Base-by-base conservation (phyloP, 2,329 filamentous ascomycete species). In the Aspergillus costaricaensis region DNA sequence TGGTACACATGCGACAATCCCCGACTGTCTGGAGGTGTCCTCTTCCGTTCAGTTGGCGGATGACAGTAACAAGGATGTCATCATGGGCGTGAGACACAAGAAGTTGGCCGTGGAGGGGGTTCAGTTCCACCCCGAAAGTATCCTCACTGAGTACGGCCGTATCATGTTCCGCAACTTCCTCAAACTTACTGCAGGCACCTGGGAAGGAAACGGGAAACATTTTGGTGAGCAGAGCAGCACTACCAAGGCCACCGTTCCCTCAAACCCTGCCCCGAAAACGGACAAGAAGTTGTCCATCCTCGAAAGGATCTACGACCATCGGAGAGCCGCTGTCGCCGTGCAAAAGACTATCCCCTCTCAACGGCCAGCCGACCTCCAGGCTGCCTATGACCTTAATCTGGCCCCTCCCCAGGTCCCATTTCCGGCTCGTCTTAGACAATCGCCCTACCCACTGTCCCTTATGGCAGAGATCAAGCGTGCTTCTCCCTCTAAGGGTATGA, bases 381-480 rank as follows among this genome's bases (percentile, higher is more conserved):
- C 91, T 23, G 86, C 92, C 1, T 96, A 96, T 73, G 86, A 93
- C 61, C 83, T 97, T 32, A 90, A 91, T 67, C 86, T 94, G 43
- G 89, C 93, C 0, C 95, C 95, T 43, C 91, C 95, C 7, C 87
- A 91, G 64, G 86, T 98, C 32, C 86, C 89, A 0, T 92, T 98
- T 66, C 85, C 92, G 55, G 84, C 89, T 61, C 87, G 95, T 47
- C 80, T 99, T 65, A 86, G 89, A 66, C 86, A 92, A 74, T 92
- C 92, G 4, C 88, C 91, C 2, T 96, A 92, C 70, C 86, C 90
- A n/a, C 82, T 98, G n/a, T 89, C 94, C 1, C 83, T 99, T 10
- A 93, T 97, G 90, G 94, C 95, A 12, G 95, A 99, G 76, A 96
- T 99, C 75, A 99, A 99, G 80, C 87, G 95, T 60, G 96, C 90